Evolutionary conservation across 345 rosid genomes (phyloP), one percentile per base, ranked within the genome.

Genomic region (Syzygium aqueum): DNA sequence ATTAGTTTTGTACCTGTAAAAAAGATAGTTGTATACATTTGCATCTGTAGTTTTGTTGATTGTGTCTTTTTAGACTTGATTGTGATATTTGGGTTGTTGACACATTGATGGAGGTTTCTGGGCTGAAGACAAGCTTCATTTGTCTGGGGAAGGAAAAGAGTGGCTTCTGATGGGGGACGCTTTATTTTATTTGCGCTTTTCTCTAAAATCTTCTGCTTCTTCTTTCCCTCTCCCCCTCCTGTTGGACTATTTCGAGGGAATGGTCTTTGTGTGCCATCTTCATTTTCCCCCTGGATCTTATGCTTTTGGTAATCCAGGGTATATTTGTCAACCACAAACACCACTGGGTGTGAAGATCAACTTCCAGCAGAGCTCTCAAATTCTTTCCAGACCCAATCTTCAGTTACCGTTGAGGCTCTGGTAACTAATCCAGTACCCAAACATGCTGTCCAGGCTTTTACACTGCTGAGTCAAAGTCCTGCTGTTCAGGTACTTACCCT

Each of bases 391-490:
- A 93, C 88, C 61, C 88, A 89, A 84, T 67, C 86, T 50, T 86
- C 88, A 56, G 67, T 83, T 73, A 51, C 80, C 46, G 51, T 61
- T 85, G 91, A 92, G 16, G 78, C 92, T 50, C 89, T 33, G 49
- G 80, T 77, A 23, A 27, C 56, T 87, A 33, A 33, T 86, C 53
- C 93, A 49, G 90, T 88, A 83, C 93, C 96, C 77, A 90, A 88
- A 43, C 87, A 86, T 94, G 97, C 97, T 22, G 52, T 93, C 40
- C 90, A 88, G 86, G 98, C 97, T 6, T 95, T 97, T 89, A 49
- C 86, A 73, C 88, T 95, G 88, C 92, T 97, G 9, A 92, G 89
- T 89, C 95, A 94, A 84, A 94, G 90, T 89, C 85, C 98, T 25
- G 93, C 92, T 13, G 95, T 92, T 17, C 94, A 94, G 97, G 97